Conservation (phyloP, 805 yeast genomes). For the Brettanomyces nanus region DNA sequence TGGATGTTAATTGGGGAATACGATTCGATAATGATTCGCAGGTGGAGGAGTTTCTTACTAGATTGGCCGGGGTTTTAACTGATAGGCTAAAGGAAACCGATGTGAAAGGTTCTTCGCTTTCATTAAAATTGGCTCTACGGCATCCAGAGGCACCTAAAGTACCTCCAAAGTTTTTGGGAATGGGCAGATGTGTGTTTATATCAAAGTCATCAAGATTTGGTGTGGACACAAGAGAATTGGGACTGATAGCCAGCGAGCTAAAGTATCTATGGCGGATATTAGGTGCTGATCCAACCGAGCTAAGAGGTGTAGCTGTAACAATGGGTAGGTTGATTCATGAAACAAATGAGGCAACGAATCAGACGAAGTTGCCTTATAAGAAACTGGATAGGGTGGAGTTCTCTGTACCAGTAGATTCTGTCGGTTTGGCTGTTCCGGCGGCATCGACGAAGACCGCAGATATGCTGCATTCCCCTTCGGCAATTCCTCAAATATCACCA, state of each 20-base stretch:
- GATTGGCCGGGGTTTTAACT: constrained; percentile 52
- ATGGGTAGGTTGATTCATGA: constrained; percentile 48
- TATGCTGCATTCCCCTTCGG: neutral
- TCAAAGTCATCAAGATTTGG: constrained; percentile 56
- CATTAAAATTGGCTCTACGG: constrained; percentile 59
- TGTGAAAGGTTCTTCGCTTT: constrained; percentile 46
- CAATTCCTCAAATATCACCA: neutral
- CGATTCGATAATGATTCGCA: constrained; percentile 56
- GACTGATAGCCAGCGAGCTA: constrained; percentile 52
- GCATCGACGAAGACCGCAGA: constrained; percentile 6
- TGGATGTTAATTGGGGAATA: constrained; percentile 89
- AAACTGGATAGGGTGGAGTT: neutral
- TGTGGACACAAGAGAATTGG: constrained; percentile 49
- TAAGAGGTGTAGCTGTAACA: constrained; percentile 74
- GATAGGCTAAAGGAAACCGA: constrained; percentile 39
- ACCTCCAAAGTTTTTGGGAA: constrained; percentile 76
- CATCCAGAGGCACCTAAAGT: constrained; percentile 60
- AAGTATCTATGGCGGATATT: constrained; percentile 47
- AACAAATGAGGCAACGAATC: constrained; percentile 17
- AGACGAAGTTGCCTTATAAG: constrained; percentile 28
- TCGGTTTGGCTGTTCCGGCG: constrained; percentile 7
- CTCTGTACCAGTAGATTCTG: neutral
- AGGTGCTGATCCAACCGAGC: constrained; percentile 47
- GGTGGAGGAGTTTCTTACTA: constrained; percentile 53
- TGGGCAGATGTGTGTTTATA: constrained; percentile 67